Evolutionary conservation across 768 basidiomycete species (phyloP), one percentile per base, ranked within the genome.

Genomic region (Kwoniella sp.): DNA sequence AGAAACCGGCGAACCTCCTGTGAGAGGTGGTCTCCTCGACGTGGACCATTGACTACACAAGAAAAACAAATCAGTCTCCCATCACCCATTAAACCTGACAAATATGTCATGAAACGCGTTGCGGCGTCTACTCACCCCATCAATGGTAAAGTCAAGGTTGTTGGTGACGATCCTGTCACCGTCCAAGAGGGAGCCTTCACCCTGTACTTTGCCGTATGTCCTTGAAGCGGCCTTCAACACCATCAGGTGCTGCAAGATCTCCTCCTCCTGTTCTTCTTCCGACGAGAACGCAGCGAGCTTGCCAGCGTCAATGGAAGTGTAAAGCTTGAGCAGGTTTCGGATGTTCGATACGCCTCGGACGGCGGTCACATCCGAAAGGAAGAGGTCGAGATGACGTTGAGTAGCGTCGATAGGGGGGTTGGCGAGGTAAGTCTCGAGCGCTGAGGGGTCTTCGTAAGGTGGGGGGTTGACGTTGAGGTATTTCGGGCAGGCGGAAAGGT

Each of bases 201-300:
- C 84, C 84, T 57, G 31, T 53, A 67, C 55, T 54, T 69, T 65
- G 29, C 69, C 75, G 67, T 78, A 81, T 22, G 90, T 91, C 74
- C 92, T 85, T 72, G 90, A 90, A 0, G 88, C 87, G 68, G 90
- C 88, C 84, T 99, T 98, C 82, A 96, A 86, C 50, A 92, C 88
- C 93, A 98, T 96, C 85, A 98, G 86, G 85, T 95, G 91, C 82
- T 94, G 90, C 64, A 99, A 85, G 76, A 97, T 89, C 80, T 91
- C 90, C 77, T 98, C 95, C 82, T 97, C 95, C 69, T 91, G 90
- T 7, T 62, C 69, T 5, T 67, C 72, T 30, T 69, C 66, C 15
- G 59, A 59, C 23, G 74, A 72, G 86, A 98, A 96, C 71, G 88
- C 88, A 0, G 94, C 89, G 28, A 99, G 86, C 82, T 97, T 97